Evolutionary conservation across 768 basidiomycete species (phyloP).

Genomic region (Heimioporus sp.): DNA sequence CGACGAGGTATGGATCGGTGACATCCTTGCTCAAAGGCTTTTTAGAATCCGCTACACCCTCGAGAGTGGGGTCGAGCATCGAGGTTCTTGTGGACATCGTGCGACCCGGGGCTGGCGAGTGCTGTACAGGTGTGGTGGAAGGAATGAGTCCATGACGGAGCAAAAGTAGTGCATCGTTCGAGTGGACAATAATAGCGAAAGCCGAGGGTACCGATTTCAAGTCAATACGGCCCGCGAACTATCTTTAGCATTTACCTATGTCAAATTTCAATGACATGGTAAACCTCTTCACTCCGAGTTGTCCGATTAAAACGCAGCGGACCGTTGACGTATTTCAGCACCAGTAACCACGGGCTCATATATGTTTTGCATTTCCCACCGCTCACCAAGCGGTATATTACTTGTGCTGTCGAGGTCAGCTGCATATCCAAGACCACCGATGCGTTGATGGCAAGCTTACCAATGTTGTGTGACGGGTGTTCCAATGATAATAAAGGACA

Average conservation of each 20-base stretch:
- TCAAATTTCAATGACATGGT: not conserved
- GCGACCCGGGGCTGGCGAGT: not conserved
- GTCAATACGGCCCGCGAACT: not conserved
- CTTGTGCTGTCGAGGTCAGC: too few species aligned
- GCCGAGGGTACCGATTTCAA: not conserved
- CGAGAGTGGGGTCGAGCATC: constrained; percentile 4
- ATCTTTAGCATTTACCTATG: not conserved
- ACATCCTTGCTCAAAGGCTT: not conserved
- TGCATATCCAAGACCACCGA: too few species aligned
- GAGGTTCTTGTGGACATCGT: constrained; percentile 9
- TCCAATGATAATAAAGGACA: not conserved
- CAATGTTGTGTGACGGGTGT: too few species aligned
- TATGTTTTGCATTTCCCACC: not conserved
- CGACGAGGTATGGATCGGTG: constrained; percentile 27
- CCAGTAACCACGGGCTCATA: not conserved
- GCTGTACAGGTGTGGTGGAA: not conserved
- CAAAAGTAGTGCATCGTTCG: not conserved
- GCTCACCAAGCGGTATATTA: not conserved
- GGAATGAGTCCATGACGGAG: not conserved
- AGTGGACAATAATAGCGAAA: constrained; percentile 4
- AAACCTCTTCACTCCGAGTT: not conserved
- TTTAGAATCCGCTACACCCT: constrained; percentile 3
- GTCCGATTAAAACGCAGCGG: too few species aligned
- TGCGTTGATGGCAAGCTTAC: too few species aligned
- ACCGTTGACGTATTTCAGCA: too few species aligned